Conservation (phyloP, 1,284 basidiomycete species). For the Cutaneotrichosporon cutaneum region DNA sequence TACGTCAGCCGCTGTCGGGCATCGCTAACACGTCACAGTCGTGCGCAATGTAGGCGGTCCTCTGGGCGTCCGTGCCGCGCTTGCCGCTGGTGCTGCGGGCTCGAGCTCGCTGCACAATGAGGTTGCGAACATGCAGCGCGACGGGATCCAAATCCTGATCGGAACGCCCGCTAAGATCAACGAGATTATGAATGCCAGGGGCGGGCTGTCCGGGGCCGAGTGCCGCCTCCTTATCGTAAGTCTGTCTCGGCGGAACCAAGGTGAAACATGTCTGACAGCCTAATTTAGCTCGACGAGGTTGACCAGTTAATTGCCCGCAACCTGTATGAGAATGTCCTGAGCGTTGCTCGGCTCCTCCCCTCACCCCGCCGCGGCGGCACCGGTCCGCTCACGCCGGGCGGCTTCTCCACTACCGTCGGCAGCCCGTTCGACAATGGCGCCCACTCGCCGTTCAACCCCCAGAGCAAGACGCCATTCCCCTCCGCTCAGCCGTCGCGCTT, state of each 20-base stretch:
- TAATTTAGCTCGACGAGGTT: slow-evolving; percentile 77
- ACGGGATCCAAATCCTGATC: slow-evolving; percentile 89
- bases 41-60: slow-evolving; percentile 89
- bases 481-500: slow-evolving; percentile 54
- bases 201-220: slow-evolving; percentile 66
- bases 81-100: slow-evolving; percentile 74
- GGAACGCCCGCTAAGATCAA: slow-evolving; percentile 95
- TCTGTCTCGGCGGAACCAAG: not conserved
- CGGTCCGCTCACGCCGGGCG: slow-evolving; percentile 37
- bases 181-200: slow-evolving; percentile 78
- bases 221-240: slow-evolving; percentile 77
- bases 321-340: slow-evolving; percentile 89
- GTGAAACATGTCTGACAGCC: not conserved
- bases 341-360: slow-evolving; percentile 84
- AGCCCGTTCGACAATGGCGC: slow-evolving; percentile 51
- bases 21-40: slow-evolving; percentile 56
- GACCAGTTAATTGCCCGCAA: slow-evolving; percentile 95
- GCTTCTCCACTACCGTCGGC: slow-evolving; percentile 46
- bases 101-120: slow-evolving; percentile 69
- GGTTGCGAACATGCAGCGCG: slow-evolving; percentile 78
- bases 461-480: slow-evolving; percentile 53
- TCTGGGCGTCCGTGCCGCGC: slow-evolving; percentile 80
- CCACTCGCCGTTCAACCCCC: slow-evolving; percentile 59
- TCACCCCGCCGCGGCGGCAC: slow-evolving; percentile 62
- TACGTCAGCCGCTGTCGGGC: slow-evolving; percentile 26